phyloP scores from a whole-genome alignment of 768 basidiomycete species.

The Favolaschia claudopus region DNA sequence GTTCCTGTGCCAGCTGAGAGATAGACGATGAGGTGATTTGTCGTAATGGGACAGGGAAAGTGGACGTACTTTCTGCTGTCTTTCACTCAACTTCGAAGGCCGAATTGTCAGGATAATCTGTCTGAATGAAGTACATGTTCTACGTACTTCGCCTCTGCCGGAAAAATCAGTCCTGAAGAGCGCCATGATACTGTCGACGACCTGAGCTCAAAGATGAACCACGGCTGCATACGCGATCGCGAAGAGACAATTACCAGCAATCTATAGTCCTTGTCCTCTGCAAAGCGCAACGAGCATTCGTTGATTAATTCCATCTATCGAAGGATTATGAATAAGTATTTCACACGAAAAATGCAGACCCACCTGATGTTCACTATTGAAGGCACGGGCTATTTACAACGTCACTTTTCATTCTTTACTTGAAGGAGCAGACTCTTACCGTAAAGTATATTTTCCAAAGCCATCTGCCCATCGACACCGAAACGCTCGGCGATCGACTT shows the following conservation, averaged over 20 bases:
- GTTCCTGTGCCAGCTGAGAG: constrained; percentile 81
- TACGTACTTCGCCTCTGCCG: constrained; percentile 78
- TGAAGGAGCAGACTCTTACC: constrained; percentile 48
- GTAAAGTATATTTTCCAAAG: constrained; percentile 91
- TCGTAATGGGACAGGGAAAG: neutral
- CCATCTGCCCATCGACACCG: constrained; percentile 89
- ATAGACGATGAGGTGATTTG: too few species aligned
- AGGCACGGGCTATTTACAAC: constrained; percentile 71
- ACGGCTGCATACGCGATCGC: neutral
- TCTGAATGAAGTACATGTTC: constrained; percentile 93
- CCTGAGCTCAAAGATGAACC: constrained; percentile 52
- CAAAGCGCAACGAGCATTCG: constrained; percentile 86
- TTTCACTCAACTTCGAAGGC: constrained; percentile 89
- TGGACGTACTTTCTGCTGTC: constrained; percentile 83
- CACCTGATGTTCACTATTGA: constrained; percentile 93
- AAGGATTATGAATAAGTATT: constrained; percentile 13
- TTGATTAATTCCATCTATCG: constrained; percentile 89
- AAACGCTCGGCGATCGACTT: constrained; percentile 91
- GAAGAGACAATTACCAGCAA: constrained; percentile 59
- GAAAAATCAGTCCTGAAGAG: constrained; percentile 94
- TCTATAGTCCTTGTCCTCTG: constrained; percentile 87
- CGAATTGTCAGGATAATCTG: constrained; percentile 89
- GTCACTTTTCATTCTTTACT: neutral
- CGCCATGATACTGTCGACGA: constrained; percentile 97
- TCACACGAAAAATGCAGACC: constrained; percentile 1